Conservation (phyloP, 139 green algal species). For the Spirogloea muscicola region DNA sequence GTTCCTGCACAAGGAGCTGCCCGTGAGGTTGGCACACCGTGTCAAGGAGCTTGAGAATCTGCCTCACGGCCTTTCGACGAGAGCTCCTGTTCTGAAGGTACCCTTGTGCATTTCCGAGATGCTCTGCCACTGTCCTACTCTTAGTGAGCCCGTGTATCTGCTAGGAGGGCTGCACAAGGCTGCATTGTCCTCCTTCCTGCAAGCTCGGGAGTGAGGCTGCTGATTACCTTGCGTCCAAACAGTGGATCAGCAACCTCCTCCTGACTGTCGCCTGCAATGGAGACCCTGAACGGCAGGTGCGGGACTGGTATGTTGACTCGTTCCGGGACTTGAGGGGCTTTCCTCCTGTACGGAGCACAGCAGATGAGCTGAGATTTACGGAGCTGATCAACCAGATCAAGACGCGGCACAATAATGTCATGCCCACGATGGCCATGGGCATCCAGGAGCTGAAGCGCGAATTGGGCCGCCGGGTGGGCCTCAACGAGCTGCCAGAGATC, state of each 20-base stretch:
- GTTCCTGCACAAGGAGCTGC: constrained; percentile 94
- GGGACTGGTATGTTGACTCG: constrained; percentile 98
- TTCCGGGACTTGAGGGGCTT: constrained; percentile 89
- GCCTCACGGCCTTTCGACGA: constrained; percentile 86
- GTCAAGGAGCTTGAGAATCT: constrained; percentile 94
- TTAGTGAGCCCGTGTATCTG: too few species aligned
- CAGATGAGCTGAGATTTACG: constrained; percentile 88
- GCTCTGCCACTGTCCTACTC: too few species aligned
- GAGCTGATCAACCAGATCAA: constrained; percentile 77
- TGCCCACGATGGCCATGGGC: constrained; percentile 94
- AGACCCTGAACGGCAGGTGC: too few species aligned
- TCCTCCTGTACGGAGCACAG: constrained; percentile 56
- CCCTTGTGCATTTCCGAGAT: too few species aligned
- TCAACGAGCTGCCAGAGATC: constrained; percentile 90
- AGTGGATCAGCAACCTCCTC: too few species aligned
- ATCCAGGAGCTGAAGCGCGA: constrained; percentile 82
- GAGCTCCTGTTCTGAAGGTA: constrained; percentile 82
- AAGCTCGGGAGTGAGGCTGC: too few species aligned
- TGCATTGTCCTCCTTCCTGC: too few species aligned
- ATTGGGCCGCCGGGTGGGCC: constrained; percentile 40
- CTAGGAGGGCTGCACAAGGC: too few species aligned
- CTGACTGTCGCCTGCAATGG: too few species aligned
- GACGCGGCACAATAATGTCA: constrained; percentile 80
- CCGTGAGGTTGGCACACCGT: constrained; percentile 83
- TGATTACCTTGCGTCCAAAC: too few species aligned